These are phyloP conservation scores for Stachybotrys elegans DNA, from an alignment of 2,329 filamentous ascomycete species.

Conservation along the genomic window DNA sequence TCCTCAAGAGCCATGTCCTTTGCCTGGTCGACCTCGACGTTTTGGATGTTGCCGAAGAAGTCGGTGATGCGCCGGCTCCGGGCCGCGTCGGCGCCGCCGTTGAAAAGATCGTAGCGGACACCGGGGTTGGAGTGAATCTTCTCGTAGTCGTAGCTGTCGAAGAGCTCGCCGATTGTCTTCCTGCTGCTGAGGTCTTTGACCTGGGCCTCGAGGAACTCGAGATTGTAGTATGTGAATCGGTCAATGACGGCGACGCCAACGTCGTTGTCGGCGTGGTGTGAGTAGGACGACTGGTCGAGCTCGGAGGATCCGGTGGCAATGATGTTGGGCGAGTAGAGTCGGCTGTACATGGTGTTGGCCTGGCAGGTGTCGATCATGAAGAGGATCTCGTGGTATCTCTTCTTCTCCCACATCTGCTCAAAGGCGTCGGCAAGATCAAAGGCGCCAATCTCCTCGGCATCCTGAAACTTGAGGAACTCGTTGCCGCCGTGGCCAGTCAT, in stretches of 20 bases:
- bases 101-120: conserved; percentile 92
- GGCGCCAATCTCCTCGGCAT: conserved; percentile 93
- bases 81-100: conserved; percentile 71
- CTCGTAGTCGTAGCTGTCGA: conserved; percentile 90
- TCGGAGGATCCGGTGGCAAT: conserved; percentile 96
- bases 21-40: conserved; percentile 77
- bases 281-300: conserved; percentile 94
- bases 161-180: conserved; percentile 86
- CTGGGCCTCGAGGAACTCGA: conserved; percentile 91
- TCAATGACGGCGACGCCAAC: conserved; percentile 98
- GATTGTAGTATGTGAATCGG: conserved; percentile 96
- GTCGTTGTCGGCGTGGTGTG: conserved; percentile 95
- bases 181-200: conserved; percentile 82
- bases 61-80: conserved; percentile 83
- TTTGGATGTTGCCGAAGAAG: conserved; percentile 98
- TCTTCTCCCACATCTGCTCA: conserved; percentile 99
- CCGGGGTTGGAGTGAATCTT: conserved; percentile 94
- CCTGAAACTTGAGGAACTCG: conserved; percentile 97
- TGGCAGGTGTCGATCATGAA: conserved; percentile 99
- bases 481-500: conserved; percentile 99
- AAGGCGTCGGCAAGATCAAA: conserved; percentile 97
- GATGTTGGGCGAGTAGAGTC: conserved; percentile 97
- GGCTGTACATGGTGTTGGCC: conserved; percentile 98
- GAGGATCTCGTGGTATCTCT: conserved; percentile 92
- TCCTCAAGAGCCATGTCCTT: conserved; percentile 58